Evolutionary conservation across 2,329 filamentous ascomycete genomes (phyloP).

Genomic region (Pyrenophora seminiperda): DNA sequence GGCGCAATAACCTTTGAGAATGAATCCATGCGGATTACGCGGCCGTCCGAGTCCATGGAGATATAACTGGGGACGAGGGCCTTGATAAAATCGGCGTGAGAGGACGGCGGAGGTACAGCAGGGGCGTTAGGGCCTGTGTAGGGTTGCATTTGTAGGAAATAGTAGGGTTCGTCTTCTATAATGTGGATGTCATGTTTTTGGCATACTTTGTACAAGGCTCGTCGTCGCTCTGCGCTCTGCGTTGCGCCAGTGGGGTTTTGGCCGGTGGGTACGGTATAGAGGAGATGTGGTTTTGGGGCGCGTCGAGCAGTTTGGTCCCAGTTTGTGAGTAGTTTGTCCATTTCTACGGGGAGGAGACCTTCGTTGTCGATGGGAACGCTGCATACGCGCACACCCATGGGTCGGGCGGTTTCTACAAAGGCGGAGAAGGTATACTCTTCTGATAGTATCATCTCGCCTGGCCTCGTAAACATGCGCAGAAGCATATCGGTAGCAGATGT

Average conservation of each 20-base stretch:
- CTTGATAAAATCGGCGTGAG: slow-evolving; percentile 73
- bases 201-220: slow-evolving; percentile 75
- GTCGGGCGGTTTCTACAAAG: slow-evolving; percentile 67
- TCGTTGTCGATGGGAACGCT: slow-evolving; percentile 69
- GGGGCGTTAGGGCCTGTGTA: slow-evolving; percentile 64
- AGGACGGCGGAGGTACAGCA: slow-evolving; percentile 61
- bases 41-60: slow-evolving; percentile 81
- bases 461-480: slow-evolving; percentile 77
- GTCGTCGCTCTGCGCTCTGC: slow-evolving; percentile 69
- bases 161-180: slow-evolving; percentile 92
- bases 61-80: slow-evolving; percentile 75
- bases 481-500: slow-evolving; percentile 85
- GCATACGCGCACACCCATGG: slow-evolving; percentile 65
- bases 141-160: slow-evolving; percentile 86
- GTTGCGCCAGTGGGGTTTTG: slow-evolving; percentile 93
- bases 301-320: slow-evolving; percentile 65
- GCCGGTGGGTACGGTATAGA: slow-evolving; percentile 78
- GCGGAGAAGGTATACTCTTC: slow-evolving; percentile 93
- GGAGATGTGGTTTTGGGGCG: slow-evolving; percentile 67
- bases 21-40: slow-evolving; percentile 88
- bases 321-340: slow-evolving; percentile 67
- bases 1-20: slow-evolving; percentile 92
- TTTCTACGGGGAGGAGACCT: slow-evolving; percentile 65
- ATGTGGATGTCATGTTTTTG: slow-evolving; percentile 86
- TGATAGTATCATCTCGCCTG: slow-evolving; percentile 78